Evolutionary conservation across 371 early-diverging fungal species (phyloP).

Genomic region (Rhizopus microsporus): DNA sequence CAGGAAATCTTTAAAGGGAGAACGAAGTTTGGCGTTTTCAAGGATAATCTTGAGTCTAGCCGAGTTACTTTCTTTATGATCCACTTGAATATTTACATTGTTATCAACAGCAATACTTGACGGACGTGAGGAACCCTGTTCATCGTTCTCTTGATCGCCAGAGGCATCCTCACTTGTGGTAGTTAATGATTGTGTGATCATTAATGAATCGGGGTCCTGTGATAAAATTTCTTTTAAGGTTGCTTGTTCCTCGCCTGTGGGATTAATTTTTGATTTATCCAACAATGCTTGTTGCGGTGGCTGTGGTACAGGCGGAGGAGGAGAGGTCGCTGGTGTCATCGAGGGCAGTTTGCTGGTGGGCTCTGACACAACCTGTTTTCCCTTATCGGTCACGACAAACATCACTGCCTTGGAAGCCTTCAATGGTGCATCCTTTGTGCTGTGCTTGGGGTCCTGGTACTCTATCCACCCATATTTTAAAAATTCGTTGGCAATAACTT

Average conservation of each 20-base stretch:
- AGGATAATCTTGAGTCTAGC: slow-evolving; percentile 64
- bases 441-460: slow-evolving; percentile 32
- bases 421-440: slow-evolving; percentile 1
- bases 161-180: slow-evolving; percentile 11
- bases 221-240: slow-evolving; percentile 23
- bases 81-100: not conserved
- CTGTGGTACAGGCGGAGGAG: slow-evolving; percentile 15
- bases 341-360: slow-evolving; percentile 6
- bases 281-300: not conserved
- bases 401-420: slow-evolving; percentile 26
- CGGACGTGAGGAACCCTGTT: slow-evolving; percentile 9
- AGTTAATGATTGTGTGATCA: slow-evolving; percentile 10
- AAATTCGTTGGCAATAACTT: slow-evolving; percentile 55
- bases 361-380: slow-evolving; percentile 23
- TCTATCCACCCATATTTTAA: slow-evolving; percentile 59
- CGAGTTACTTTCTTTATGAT: slow-evolving; percentile 55
- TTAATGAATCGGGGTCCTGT: slow-evolving; percentile 19
- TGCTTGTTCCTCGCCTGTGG: slow-evolving; percentile 14
- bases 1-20: slow-evolving; percentile 67
- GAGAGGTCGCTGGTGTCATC: slow-evolving; percentile 12
- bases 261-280: slow-evolving; percentile 3
- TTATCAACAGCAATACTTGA: slow-evolving; percentile 19
- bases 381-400: slow-evolving; percentile 30
- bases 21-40: slow-evolving; percentile 55
- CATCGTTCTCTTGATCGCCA: not conserved